Evolutionary conservation across 352 stramenopile species (phyloP), one percentile per base, ranked within the genome.

Genomic region (Phytophthora tentaculata): DNA sequence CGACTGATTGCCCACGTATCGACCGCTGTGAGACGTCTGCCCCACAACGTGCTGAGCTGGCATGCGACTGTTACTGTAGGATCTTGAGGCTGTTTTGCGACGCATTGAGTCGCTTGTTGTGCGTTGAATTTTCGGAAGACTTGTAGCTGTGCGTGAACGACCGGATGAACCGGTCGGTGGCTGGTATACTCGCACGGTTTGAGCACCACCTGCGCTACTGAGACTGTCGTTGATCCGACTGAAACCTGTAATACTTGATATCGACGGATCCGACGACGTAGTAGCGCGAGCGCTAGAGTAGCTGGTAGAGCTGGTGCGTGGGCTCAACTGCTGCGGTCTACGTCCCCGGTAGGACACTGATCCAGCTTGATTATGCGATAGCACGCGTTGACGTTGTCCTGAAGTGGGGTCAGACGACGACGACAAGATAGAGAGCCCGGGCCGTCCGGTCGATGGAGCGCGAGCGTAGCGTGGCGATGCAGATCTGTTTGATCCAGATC

Each of bases 291-390:
- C 68, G 41, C 58, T 79, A 32, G 37, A 52, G 53, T 71, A 67
- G 57, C 61, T 80, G 45, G 52, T 67, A 48, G 23, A 56, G 61
- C 61, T 79, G 56, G 63, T 61, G 29, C 64, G 69, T 14, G 63
- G 68, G 26, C 64, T 79, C 14, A 59, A 49, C 20, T 51, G 56
- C 2, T 22, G 56, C 44, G 16, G 59, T 14, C 50, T 59, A 49
- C 50, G 54, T 43, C 54, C 49, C 26, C 19, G 66, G 39, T 50
- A 67, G 12, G 50, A 56, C 23, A 59, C 47, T 28, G 58, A 53
- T 35, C 57, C 57, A 45, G 64, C 53, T 22, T 62, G 69, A n/a
- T 68, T 53, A 26, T 45, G 57, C 20, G 65, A 77, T 24, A 22
- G 54, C 49, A 23, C 55, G 16, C 64, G 53, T 24, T 56, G 64